Evolutionary conservation across 352 stramenopile species (phyloP), one percentile per base, ranked within the genome.

Genomic region (Globisporangium lucens): DNA sequence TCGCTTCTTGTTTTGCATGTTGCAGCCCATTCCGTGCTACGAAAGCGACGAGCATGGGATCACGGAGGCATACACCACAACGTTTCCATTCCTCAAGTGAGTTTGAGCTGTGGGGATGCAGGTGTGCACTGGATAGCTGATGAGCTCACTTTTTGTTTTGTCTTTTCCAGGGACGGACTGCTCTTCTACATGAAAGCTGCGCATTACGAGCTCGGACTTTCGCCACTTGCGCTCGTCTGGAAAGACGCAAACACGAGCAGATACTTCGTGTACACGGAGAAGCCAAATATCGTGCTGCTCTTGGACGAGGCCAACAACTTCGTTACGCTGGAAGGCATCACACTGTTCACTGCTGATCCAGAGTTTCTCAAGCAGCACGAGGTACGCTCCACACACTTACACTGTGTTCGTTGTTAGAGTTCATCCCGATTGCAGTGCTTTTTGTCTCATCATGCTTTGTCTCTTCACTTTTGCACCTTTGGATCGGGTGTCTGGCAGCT

Each of bases 141-240:
- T 66, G 4, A 60, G 20, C 17, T 60, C 61, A 47, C 55, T 53
- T 38, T 30, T 49, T 20, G 9, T n/a, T 60, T 36, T 63, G 3
- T 56, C 41, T 10, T 38, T 59, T 46, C 8, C 67, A 96, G 89
- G 67, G 92, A 98, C 66, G 92, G 91, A 1, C 75, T 98, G 38
- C 66, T 98, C 9, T 98, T 98, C 60, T 91, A 91, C 74, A 83
- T 93, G 75, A 97, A 97, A 68, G 79, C 85, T 8, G 89, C 80
- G 2, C 85, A 97, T 61, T 98, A 98, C 66, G 83, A 92, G n/a
- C 80, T 95, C 38, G 92, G 90, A 1, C 72, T 97, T 6, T 93
- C 91, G 10, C 89, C 92, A 2, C 80, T 97, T 10, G 85, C 84
- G 30, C 68, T 97, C n/a, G 76, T 97, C 29, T 98, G 91, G 91